Base-by-base conservation (phyloP, 2,329 filamentous ascomycete genomes). In the Didymella segeticola region DNA sequence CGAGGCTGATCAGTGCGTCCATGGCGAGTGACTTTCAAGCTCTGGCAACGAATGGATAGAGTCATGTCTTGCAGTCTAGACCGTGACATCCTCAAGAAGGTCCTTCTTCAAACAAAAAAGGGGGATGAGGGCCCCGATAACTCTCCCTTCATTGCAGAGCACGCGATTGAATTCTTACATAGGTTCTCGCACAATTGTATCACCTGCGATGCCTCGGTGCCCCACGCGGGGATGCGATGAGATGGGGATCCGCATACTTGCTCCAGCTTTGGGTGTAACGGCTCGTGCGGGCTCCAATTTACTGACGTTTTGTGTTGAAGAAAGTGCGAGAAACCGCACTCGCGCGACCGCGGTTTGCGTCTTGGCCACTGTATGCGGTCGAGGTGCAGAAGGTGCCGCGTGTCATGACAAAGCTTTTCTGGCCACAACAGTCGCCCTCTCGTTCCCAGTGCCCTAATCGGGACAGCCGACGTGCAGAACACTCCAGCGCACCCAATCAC, bases 331-430 rank as follows among this genome's bases (percentile, higher is more conserved):
- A 43, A 47, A 27, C n/a, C 37, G 36, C 23, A 20, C 27, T 47
- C 43, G 22, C 19, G 23, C 37, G 20, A 45, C 17, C 29, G 38
- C 39, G 34, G 27, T n/a, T n/a, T 56, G 47, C 30, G 42, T 15
- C 53, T 56, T 50, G 53, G 53, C 53, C 41, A 30, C 53, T 37
- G n/a, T n/a, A n/a, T n/a, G n/a, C n/a, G n/a, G n/a, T n/a, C n/a
- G n/a, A n/a, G n/a, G n/a, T n/a, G n/a, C n/a, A n/a, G n/a, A n/a
- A n/a, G n/a, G n/a, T n/a, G n/a, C n/a, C n/a, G n/a, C n/a, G n/a
- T n/a, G n/a, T n/a, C n/a, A n/a, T n/a, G n/a, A n/a, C n/a, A n/a
- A n/a, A n/a, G n/a, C n/a, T n/a, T n/a, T n/a, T n/a, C n/a, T 33
- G 22, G 22, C 26, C 10, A n/a, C 37, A 38, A 43, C 14, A 31